Evolutionary conservation across 2,329 filamentous ascomycete genomes (phyloP), one percentile per base, ranked within the genome.

Genomic region (Verticillium longisporum): DNA sequence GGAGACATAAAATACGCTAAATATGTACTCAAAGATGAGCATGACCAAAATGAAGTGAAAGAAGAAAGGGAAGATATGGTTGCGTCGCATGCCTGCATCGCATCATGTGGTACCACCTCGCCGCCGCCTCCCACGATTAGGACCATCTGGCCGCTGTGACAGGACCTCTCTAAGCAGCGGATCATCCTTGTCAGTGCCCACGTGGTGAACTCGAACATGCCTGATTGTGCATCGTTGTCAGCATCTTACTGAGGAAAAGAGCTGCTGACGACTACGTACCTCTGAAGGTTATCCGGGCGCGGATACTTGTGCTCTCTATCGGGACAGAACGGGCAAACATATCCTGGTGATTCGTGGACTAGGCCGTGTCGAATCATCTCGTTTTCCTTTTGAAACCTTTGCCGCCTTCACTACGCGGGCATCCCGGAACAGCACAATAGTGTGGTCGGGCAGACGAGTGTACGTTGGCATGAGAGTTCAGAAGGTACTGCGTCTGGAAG

Each of bases 241-340:
- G 41, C 26, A 26, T 26, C 26, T 26, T 26, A 26, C 26, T 26
- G 26, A 26, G 26, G 3, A 3, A 26, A 26, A 26, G 26, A 26
- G 26, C 26, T 26, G 2, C 26, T 26, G 26, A 26, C n/a, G 26
- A 72, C 2, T 26, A 26, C 83, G 66, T 80, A 96, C 91, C 94
- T 87, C 78, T 97, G 94, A 61, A 99, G 78, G 79, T 98, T 98
- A 73, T 99, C 95, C 37, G 95, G 95, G 67, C 95, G 83, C 5
- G 95, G 95, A 73, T 98, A 98, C 71, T 90, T 93, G 74, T 97
- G 94, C 72, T 97, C 92, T 66, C 92, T 84, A 69, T 97, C 92
- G 1, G 92, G 90, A 73, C 95, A 99, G 71, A 97, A 98, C 0
- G 95, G 95, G 73, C 95, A 99, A 34, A 97, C 88, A 70, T 98